phyloP scores from a whole-genome alignment of 1,284 basidiomycete species.

The Hemileia vastatrix region DNA sequence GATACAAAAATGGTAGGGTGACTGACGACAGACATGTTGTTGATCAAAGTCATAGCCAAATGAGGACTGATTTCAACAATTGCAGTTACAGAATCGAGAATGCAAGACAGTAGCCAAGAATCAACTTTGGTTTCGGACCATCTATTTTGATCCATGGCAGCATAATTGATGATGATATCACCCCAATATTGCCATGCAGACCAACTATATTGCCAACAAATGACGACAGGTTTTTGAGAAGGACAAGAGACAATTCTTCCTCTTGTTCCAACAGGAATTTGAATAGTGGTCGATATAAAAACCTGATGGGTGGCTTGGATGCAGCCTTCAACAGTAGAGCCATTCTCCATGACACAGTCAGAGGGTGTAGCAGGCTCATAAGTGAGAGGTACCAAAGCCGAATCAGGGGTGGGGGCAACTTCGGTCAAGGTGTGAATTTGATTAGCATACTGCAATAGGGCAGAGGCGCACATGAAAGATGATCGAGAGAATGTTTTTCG shows the following conservation, averaged over 20 bases:
- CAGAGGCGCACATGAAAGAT: too few relatives aligned
- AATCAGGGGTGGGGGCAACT: conserved; percentile 12
- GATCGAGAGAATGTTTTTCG: too few relatives aligned
- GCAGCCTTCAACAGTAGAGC: conserved; percentile 13
- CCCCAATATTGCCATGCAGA: conserved; percentile 24
- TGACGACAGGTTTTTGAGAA: conserved; percentile 14
- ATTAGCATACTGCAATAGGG: conserved; percentile 10
- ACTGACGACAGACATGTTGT: conserved; percentile 9
- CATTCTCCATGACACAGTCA: background rate
- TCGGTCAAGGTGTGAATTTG: conserved; percentile 18
- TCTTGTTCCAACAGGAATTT: conserved; percentile 15
- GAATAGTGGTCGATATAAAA: conserved; percentile 13
- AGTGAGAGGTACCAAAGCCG: conserved; percentile 9
- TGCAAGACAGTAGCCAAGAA: conserved; percentile 6
- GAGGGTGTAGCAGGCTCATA: conserved; percentile 15
- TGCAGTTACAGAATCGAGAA: conserved; percentile 13
- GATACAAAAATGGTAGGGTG: conserved; percentile 11
- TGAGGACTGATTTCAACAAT: conserved; percentile 10
- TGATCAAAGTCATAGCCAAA: conserved; percentile 9
- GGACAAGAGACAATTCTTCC: conserved; percentile 17
- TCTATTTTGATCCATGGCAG: too few relatives aligned
- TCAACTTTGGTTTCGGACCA: conserved; percentile 18
- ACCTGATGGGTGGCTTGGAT: conserved; percentile 17
- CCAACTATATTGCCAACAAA: conserved; percentile 22
- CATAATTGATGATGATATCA: conserved; percentile 6